Conservation (phyloP, 805 yeast species). For the Zygotorulaspora sp. region DNA sequence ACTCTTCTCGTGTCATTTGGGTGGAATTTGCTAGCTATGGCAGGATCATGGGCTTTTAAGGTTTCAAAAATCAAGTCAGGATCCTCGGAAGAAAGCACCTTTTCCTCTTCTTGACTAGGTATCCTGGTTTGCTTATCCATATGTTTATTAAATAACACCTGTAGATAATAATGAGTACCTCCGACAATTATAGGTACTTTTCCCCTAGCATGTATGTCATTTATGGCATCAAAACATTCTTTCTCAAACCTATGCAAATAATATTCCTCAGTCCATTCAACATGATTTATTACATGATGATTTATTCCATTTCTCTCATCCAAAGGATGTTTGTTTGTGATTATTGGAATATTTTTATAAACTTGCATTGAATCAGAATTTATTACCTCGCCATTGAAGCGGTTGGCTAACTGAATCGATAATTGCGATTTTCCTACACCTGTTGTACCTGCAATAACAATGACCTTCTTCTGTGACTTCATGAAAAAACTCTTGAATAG, state of each 20-base stretch:
- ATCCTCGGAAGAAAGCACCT: conserved; percentile 47
- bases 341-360: conserved; percentile 64
- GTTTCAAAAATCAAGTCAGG: conserved; percentile 37
- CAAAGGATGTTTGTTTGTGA: conserved; percentile 90
- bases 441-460: conserved; percentile 84
- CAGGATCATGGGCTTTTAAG: conserved; percentile 59
- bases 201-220: conserved; percentile 58
- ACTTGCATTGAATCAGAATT: conserved; percentile 98
- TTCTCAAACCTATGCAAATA: conserved; percentile 69
- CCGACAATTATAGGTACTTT: conserved; percentile 88
- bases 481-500: conserved; percentile 5
- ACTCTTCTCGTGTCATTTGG: conserved; percentile 84
- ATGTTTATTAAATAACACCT: conserved; percentile 67
- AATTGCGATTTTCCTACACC: conserved; percentile 94
- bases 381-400: conserved; percentile 79
- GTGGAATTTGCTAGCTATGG: conserved; percentile 75
- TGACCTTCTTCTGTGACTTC: conserved; percentile 36
- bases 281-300: conserved; percentile 87
- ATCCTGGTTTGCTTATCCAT: conserved; percentile 8
- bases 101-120: conserved; percentile 34
- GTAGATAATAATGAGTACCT: conserved; percentile 93
- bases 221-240: conserved; percentile 62
- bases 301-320: conserved; percentile 67
- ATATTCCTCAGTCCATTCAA: conserved; percentile 76
- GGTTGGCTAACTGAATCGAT: conserved; percentile 61